Base-by-base conservation (phyloP, 352 stramenopile species). In the Blastocystis hominis region DNA sequence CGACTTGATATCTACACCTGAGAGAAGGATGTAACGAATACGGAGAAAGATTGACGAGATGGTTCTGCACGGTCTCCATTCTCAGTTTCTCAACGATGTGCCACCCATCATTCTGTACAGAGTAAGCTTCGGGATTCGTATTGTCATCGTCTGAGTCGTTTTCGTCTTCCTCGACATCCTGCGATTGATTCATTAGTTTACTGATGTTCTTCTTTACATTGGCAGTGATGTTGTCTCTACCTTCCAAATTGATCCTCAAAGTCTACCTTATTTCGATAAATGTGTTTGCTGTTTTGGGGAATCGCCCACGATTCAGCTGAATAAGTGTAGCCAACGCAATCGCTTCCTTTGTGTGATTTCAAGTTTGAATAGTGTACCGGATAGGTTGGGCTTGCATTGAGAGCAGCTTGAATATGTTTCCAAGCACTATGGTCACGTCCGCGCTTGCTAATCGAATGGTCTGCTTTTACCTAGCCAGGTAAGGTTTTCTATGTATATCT, bases 131-230 rank as follows among this genome's bases (percentile, higher is more conserved):
- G 13, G 10, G 10, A 6, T 64, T n/a, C 34, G 42, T 36, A 4
- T 40, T 36, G 13, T 75, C 63, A 13, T 75, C 63, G 5, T 75
- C 63, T 5, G 63, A 75, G 42, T 42, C 5, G 13, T 75, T 36
- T 5, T 75, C 63, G 7, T 75, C 63, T 47, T 75, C 63, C 47
- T 15, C 20, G 10, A 42, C 63, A 42, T 47, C 63, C 34, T 50
- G 63, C 6, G 63, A n/a, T n/a, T 75, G 63, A 13, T n/a, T 36
- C 63, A 50, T 75, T 10, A 75, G n/a, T 47, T 75, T 75, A 36
- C 47, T 75, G 24, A 75, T 42, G 63, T 75, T 75, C 2, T 75
- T 75, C 63, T 75, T 75, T 36, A 75, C 24, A n/a, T 75, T 75
- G 7, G 24, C 47, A 13, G 63, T 75, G 63, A 75, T 50, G 63